Evolutionary conservation across 148 eudicot genomes (phyloP).

Genomic region (Vaccinium vitisidaea): DNA sequence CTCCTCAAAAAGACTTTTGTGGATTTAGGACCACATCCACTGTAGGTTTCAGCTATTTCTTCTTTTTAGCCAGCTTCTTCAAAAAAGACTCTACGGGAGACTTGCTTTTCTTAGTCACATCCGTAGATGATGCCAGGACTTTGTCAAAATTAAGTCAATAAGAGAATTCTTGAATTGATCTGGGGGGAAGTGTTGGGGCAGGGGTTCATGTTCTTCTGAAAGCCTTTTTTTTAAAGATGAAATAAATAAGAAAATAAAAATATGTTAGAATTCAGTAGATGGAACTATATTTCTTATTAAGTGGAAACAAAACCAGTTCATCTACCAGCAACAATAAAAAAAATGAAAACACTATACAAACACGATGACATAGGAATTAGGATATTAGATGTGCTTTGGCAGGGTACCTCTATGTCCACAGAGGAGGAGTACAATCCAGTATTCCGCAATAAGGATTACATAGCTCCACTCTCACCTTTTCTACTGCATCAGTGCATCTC

Average conservation of each 20-base stretch:
- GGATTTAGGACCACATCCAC: no score
- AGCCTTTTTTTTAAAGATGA: not conserved
- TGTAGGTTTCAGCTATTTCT: no score
- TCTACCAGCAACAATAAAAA: not conserved
- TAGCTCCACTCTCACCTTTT: not conserved
- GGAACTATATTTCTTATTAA: not conserved
- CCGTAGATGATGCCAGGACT: no score
- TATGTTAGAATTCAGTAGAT: not conserved
- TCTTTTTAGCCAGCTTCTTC: no score
- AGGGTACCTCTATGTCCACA: not conserved
- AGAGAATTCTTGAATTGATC: not conserved
- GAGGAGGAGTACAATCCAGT: not conserved
- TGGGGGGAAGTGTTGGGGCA: slow-evolving; percentile 1
- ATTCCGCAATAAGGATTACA: not conserved
- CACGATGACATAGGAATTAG: not conserved
- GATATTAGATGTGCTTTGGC: not conserved
- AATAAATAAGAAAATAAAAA: not conserved
- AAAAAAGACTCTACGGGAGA: not conserved
- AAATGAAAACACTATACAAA: not conserved
- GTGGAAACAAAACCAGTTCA: not conserved
- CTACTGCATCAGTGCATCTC: not conserved
- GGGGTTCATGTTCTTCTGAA: not conserved
- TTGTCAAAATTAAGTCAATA: not conserved
- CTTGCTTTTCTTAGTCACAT: not conserved
- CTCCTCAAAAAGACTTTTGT: not conserved